Percentiles rank a stretch among this genome's conserved stretches.
These are phyloP conservation scores for Posidonia oceanica DNA, from an alignment of 116 monocot genomes.

Conservation along the genomic window DNA sequence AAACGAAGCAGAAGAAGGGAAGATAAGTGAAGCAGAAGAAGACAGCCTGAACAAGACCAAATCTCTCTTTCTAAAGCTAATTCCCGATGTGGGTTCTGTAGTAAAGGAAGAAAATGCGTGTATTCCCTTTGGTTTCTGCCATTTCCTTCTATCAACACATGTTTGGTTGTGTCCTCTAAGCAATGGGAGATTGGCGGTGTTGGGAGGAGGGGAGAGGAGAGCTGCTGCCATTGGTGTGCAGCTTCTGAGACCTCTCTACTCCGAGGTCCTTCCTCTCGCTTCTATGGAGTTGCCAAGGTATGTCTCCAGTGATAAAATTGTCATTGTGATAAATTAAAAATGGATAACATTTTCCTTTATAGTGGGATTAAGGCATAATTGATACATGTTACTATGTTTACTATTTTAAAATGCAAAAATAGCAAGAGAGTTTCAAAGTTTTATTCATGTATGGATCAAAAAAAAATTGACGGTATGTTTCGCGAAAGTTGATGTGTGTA, in stretches of 20 bases:
- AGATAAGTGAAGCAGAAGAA: constrained; percentile 22
- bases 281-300: too few species aligned
- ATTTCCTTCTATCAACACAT: not conserved
- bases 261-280: not conserved
- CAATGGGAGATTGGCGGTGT: not conserved
- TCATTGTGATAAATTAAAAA: too few species aligned
- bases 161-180: not conserved
- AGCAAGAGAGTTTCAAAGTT: too few species aligned
- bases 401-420: too few species aligned
- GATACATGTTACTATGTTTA: too few species aligned
- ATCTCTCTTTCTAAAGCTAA: constrained; percentile 32
- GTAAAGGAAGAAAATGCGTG: constrained; percentile 13
- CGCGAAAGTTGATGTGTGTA: too few species aligned
- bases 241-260: not conserved
- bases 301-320: too few species aligned
- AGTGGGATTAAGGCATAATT: too few species aligned
- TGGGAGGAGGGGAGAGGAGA: constrained; percentile 23
- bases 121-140: constrained; percentile 2
- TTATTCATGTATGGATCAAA: too few species aligned
- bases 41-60: constrained; percentile 34
- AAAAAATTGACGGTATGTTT: too few species aligned
- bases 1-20: constrained; percentile 28
- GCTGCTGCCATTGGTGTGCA: constrained; percentile 19
- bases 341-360: too few species aligned
- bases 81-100: constrained; percentile 10